Percentiles rank a stretch among this genome's conserved stretches.
phyloP scores from a whole-genome alignment of 2,329 filamentous ascomycete species.

The Sphaerulina vaccinii region DNA sequence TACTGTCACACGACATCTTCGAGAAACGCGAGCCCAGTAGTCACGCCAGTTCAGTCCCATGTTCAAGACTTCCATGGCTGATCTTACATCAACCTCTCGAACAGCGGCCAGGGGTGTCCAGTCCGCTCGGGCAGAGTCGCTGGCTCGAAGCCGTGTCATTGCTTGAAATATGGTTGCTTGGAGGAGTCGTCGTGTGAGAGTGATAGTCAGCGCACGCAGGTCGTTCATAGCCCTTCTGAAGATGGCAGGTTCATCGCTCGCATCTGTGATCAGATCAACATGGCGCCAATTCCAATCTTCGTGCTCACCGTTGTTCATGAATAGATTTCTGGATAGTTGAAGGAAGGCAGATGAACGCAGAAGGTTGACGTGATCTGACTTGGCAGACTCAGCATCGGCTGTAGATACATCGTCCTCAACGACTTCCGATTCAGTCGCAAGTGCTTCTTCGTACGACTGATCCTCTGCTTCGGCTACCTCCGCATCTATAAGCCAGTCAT shows the following conservation, averaged over 20 bases:
- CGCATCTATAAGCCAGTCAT: constrained; percentile 63
- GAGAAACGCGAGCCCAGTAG: constrained; percentile 54
- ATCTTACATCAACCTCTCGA: constrained; percentile 49
- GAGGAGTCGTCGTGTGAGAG: constrained; percentile 68
- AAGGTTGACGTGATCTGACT: constrained; percentile 43
- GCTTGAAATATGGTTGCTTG: constrained; percentile 68
- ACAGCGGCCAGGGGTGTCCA: constrained; percentile 28
- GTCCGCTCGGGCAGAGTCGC: constrained; percentile 29
- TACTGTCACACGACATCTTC: constrained; percentile 55
- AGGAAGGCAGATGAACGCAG: constrained; percentile 63
- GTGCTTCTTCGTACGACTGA: constrained; percentile 1
- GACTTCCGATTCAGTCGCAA: not conserved
- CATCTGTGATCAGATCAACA: constrained; percentile 46
- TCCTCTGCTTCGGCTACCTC: constrained; percentile 38
- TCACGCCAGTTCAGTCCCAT: constrained; percentile 48
- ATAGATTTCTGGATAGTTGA: constrained; percentile 62
- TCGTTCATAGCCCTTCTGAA: constrained; percentile 74
- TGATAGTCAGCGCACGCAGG: constrained; percentile 66
- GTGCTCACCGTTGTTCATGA: constrained; percentile 67
- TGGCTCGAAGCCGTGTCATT: constrained; percentile 64
- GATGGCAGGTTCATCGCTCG: constrained; percentile 62
- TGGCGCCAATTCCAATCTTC: constrained; percentile 67
- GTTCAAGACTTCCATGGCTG: constrained; percentile 56
- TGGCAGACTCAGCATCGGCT: not conserved
- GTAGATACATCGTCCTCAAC: constrained; percentile 7